A percentile compares a stretch with the other conserved stretches of the same genome.
These are phyloP conservation scores for Fusarium sambucinum DNA, from an alignment of 2,329 filamentous ascomycete species.

Conservation along the genomic window DNA sequence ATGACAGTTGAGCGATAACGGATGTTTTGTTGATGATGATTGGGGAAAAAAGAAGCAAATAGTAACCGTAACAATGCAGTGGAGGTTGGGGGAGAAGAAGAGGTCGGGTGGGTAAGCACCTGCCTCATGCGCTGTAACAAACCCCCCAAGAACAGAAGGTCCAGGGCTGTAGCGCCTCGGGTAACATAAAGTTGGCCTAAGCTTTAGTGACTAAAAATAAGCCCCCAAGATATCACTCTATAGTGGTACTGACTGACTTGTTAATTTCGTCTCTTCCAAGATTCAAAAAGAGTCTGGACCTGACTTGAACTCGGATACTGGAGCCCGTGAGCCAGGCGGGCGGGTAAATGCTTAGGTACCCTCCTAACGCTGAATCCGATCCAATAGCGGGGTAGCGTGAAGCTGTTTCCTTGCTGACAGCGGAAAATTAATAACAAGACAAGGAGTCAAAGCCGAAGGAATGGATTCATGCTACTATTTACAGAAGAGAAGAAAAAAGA, in stretches of 20 bases:
- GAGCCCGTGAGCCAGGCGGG: constrained; percentile 41
- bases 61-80: not conserved
- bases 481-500: too few relatives aligned
- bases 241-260: not conserved
- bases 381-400: constrained; percentile 34
- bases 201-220: not conserved
- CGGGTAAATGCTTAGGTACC: constrained; percentile 30
- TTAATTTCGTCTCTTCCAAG: not conserved
- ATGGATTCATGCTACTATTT: too few relatives aligned
- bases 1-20: constrained; percentile 33
- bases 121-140: constrained; percentile 9
- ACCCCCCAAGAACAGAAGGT: constrained; percentile 10
- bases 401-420: constrained; percentile 5
- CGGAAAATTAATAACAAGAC: not conserved
- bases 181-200: not conserved
- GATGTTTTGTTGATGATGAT: constrained; percentile 20
- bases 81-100: constrained; percentile 9
- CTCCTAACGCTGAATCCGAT: constrained; percentile 1
- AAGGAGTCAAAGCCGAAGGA: too few relatives aligned
- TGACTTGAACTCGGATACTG: constrained; percentile 17
- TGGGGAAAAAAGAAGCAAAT: constrained; percentile 3
- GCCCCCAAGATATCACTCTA: not conserved
- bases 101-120: constrained; percentile 3
- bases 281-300: not conserved
- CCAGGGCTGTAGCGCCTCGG: constrained; percentile 12